Evolutionary conservation across 148 eudicot genomes (phyloP).

Genomic region (Pouteria glomerata): DNA sequence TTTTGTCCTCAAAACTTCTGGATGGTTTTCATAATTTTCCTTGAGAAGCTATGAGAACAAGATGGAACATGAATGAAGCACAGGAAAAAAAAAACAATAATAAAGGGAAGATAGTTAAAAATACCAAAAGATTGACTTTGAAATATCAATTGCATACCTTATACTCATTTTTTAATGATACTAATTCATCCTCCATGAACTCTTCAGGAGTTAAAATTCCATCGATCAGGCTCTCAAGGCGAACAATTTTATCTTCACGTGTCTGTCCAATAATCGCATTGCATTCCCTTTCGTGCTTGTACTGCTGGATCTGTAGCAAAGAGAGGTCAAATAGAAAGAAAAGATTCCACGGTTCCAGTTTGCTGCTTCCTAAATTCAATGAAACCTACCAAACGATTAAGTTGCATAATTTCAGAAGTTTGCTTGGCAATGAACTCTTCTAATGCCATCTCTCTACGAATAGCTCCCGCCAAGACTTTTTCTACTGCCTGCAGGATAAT

Average conservation of each 20-base stretch:
- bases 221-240: conserved; percentile 95
- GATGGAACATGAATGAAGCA: background rate
- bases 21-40: conserved; percentile 88
- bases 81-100: background rate
- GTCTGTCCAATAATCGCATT: conserved; percentile 76
- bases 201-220: conserved; percentile 83
- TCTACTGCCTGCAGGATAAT: conserved; percentile 74
- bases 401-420: conserved; percentile 73
- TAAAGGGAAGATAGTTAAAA: background rate
- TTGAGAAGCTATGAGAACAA: conserved; percentile 54
- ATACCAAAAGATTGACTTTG: background rate
- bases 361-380: background rate
- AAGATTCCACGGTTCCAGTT: background rate
- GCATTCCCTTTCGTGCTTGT: conserved; percentile 97
- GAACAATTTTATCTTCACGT: conserved; percentile 89
- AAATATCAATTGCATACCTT: conserved; percentile 39
- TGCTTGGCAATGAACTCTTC: conserved; percentile 82
- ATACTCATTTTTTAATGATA: conserved; percentile 69
- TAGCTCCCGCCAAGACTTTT: conserved; percentile 90
- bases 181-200: conserved; percentile 71
- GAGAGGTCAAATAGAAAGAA: conserved; percentile 8
- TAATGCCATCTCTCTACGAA: conserved; percentile 95
- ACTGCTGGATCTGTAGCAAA: conserved; percentile 78
- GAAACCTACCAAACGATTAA: conserved; percentile 74
- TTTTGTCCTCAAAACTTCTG: conserved; percentile 69